phyloP scores from a whole-genome alignment of 2,329 filamentous ascomycete species.

The Fusarium gaditjirri region DNA sequence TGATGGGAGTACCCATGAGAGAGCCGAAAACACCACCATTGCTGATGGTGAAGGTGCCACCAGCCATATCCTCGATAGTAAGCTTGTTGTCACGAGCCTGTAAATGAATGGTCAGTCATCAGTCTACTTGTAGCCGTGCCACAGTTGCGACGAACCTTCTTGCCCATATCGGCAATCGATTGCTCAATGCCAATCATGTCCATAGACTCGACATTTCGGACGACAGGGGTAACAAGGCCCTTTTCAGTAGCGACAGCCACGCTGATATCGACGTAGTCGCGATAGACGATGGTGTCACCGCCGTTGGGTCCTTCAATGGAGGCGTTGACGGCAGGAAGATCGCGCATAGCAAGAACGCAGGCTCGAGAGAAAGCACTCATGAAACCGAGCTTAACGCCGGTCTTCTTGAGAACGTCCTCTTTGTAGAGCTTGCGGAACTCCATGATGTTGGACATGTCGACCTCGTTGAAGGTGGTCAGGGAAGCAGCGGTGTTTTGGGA shows the following conservation, averaged over 20 bases:
- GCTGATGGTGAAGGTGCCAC: constrained; percentile 97
- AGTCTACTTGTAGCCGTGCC: no score
- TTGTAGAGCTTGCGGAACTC: constrained; percentile 98
- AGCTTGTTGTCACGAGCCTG: constrained; percentile 92
- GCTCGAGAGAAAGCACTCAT: constrained; percentile 98
- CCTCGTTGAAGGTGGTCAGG: constrained; percentile 98
- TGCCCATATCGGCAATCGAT: constrained; percentile 91
- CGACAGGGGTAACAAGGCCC: constrained; percentile 94
- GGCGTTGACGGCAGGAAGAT: constrained; percentile 94
- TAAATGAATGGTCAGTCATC: background rate
- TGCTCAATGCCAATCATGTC: constrained; percentile 91
- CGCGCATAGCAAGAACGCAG: constrained; percentile 89
- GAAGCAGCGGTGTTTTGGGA: constrained; percentile 98
- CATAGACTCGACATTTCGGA: constrained; percentile 90
- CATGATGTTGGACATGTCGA: constrained; percentile 98
- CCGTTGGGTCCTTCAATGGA: constrained; percentile 96
- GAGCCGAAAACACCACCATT: constrained; percentile 98
- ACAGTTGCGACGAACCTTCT: constrained; percentile 72
- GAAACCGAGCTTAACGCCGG: constrained; percentile 97
- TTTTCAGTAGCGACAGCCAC: constrained; percentile 98
- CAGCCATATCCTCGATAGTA: constrained; percentile 99
- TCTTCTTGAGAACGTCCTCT: constrained; percentile 95
- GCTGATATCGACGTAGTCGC: constrained; percentile 97
- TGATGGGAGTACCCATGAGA: constrained; percentile 97
- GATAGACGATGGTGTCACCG: constrained; percentile 97